Base-by-base conservation (phyloP, 495 filamentous ascomycete species). In the Daldinia vernicosa region DNA sequence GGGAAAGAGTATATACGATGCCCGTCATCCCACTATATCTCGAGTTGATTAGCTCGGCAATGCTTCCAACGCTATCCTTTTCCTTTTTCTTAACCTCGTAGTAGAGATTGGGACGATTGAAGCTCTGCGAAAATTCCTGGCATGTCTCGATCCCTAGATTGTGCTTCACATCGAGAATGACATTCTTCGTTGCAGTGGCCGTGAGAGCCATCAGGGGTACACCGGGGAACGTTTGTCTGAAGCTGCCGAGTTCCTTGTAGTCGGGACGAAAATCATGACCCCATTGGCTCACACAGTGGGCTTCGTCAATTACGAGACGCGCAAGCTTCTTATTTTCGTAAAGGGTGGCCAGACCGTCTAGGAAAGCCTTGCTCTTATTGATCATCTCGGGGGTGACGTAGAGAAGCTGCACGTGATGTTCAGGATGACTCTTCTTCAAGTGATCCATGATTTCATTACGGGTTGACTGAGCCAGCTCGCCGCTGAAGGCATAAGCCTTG, bases 371-470 rank as follows among this genome's bases (percentile, higher is more conserved):
- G 75, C 87, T 98, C 72, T 92, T 96, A 75, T 83, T 92, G 30
- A 98, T 84, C 96, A 98, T 98, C 78, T 99, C 95, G 0, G 95
- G 95, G 0, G 95, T 98, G 43, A 98, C 90, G 68, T 98, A 99
- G 9, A 99, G 88, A 27, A 98, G 80, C 75, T 97, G 90, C 59
- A 98, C 81, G 54, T 84, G 83, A 53, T 89, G 83, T 62, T 96
- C 91, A 0, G 90, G 89, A 26, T 89, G 76, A 0, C 65, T 70
- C n/a, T 87, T 79, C n/a, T 86, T 79, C 14, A 98, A 80, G 2
- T 80, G 78, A 24, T 83, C 78, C 72, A 91, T 79, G 39, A 97
- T 88, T 67, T 86, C 79, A 22, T 79, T 81, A 35, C 88, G 87
- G 53, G 90, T 83, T 3, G 84, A 83, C 14, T 72, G 54, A 2